These are phyloP conservation scores for Quercus berberidifolia DNA, from an alignment of 306 rosid genomes.

Conservation along the genomic window DNA sequence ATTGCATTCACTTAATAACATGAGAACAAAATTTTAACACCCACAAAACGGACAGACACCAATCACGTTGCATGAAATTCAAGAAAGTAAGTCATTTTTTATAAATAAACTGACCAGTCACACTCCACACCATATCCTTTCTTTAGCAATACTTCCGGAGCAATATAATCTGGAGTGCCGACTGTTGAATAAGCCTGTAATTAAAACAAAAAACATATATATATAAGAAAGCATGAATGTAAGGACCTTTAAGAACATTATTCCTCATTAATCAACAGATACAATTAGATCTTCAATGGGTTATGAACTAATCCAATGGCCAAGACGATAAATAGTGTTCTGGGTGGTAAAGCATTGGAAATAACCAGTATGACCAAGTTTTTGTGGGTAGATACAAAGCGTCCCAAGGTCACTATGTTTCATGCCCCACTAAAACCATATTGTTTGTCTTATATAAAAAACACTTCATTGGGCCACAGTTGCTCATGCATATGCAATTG, in stretches of 20 bases:
- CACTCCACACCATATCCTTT: conserved; percentile 88
- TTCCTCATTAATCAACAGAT: conserved; percentile 1
- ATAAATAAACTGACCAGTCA: conserved; percentile 63
- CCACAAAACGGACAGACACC: conserved; percentile 6
- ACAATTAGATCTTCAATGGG: conserved; percentile 7
- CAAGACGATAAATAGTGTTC: neutral
- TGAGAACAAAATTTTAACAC: neutral
- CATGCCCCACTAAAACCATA: neutral
- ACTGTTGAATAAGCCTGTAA: conserved; percentile 89
- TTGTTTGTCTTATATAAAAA: neutral
- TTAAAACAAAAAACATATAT: conserved; percentile 18
- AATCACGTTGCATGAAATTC: conserved; percentile 1
- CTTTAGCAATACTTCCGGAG: conserved; percentile 86
- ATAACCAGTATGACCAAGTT: conserved; percentile 1
- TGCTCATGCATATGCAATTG: neutral
- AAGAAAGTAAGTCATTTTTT: conserved; percentile 3
- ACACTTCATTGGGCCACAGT: neutral
- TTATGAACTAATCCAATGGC: neutral
- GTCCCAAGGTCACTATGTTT: neutral
- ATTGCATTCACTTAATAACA: conserved; percentile 18
- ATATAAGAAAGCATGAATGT: conserved; percentile 18
- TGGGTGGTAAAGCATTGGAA: neutral
- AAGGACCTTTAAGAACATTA: neutral
- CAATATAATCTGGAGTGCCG: conserved; percentile 92
- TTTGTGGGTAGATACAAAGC: neutral